Conservation (phyloP, 1,284 basidiomycete species). For the Papiliotrema laurentii region DNA sequence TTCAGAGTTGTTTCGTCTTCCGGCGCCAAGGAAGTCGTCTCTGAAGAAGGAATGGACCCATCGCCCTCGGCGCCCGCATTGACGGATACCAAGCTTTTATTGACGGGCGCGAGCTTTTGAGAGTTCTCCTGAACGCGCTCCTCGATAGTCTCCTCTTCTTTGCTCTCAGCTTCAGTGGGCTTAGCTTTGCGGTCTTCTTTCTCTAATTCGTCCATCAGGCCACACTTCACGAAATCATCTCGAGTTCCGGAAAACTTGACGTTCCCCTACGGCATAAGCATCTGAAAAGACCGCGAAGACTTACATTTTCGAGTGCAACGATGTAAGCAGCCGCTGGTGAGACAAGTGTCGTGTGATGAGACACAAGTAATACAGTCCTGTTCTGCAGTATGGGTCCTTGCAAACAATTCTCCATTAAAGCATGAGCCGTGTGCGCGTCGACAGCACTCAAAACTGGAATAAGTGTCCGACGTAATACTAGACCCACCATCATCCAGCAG, state of each 20-base stretch:
- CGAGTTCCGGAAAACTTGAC: conserved; percentile 66
- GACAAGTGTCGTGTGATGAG: conserved; percentile 61
- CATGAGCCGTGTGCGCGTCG: conserved; percentile 79
- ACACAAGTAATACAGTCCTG: conserved; percentile 79
- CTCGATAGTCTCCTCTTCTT: conserved; percentile 47
- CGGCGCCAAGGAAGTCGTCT: conserved; percentile 40
- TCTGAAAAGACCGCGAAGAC: not conserved
- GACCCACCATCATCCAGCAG: conserved; percentile 76
- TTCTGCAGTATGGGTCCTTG: conserved; percentile 75
- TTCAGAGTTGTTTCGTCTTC: conserved; percentile 28
- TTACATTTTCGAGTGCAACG: conserved; percentile 72
- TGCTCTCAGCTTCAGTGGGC: conserved; percentile 47
- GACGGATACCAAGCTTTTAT: conserved; percentile 34
- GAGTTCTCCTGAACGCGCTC: conserved; percentile 11
- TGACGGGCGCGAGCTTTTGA: conserved; percentile 29
- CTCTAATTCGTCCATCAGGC: conserved; percentile 62
- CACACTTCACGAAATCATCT: conserved; percentile 63
- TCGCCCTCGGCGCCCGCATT: conserved; percentile 22
- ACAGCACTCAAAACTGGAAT: conserved; percentile 50
- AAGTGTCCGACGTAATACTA: conserved; percentile 21
- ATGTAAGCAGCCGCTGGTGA: conserved; percentile 41
- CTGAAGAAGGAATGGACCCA: conserved; percentile 17
- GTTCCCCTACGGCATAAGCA: conserved; percentile 51
- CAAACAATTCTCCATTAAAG: conserved; percentile 75
- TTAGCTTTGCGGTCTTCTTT: conserved; percentile 54